phyloP scores from a whole-genome alignment of 345 rosid species.

The Eucalyptus caleyi region DNA sequence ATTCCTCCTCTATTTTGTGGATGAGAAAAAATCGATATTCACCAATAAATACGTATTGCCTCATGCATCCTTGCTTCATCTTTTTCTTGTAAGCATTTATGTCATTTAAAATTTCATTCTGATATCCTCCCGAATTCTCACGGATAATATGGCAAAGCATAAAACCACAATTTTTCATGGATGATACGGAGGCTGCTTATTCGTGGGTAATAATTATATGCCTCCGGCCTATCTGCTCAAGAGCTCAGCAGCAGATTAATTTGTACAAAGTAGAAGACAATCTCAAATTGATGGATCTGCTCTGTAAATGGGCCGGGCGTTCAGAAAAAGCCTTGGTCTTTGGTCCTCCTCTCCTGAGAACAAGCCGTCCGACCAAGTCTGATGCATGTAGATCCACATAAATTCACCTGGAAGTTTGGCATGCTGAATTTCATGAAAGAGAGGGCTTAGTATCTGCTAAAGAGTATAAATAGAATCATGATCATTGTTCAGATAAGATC shows the following conservation, averaged over 20 bases:
- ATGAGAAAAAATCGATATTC: background rate
- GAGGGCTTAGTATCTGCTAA: background rate
- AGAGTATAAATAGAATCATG: background rate
- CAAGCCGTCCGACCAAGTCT: slow-evolving; percentile 45
- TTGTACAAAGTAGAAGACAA: background rate
- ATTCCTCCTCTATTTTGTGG: background rate
- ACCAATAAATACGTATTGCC: too few relatives aligned
- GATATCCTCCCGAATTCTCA: background rate
- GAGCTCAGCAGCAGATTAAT: too few relatives aligned
- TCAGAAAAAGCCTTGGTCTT: slow-evolving; percentile 24
- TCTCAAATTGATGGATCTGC: background rate
- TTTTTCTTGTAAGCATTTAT: background rate
- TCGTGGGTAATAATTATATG: background rate
- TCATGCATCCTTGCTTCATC: background rate
- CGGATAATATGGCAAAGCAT: background rate
- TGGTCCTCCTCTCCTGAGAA: background rate
- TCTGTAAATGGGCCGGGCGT: background rate
- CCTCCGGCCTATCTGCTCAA: too few relatives aligned
- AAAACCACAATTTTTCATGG: background rate
- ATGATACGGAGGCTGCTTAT: background rate
- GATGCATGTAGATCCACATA: slow-evolving; percentile 43
- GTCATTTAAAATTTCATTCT: background rate
- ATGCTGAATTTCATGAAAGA: slow-evolving; percentile 3
- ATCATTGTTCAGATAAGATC: background rate
- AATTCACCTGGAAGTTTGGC: slow-evolving; percentile 5